These are phyloP conservation scores for Setomelanomma holmii DNA, from an alignment of 2,329 filamentous ascomycete genomes.

Conservation along the genomic window DNA sequence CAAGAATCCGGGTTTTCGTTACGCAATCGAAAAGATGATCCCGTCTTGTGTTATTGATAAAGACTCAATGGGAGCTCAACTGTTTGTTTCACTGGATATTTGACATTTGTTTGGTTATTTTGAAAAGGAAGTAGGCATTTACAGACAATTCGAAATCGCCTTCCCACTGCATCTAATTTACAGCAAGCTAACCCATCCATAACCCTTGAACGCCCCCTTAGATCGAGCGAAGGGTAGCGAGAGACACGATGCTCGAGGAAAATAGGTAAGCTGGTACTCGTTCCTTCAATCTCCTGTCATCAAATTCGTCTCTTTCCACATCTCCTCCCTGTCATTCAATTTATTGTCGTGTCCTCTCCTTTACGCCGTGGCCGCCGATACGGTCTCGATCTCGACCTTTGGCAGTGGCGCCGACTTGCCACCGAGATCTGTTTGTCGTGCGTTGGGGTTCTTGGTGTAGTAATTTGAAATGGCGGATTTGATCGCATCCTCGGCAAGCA, in stretches of 20 bases:
- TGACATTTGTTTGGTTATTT: too few species aligned
- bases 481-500: slow-evolving; percentile 92
- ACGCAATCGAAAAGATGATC: background rate
- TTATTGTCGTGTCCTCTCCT: slow-evolving; percentile 21
- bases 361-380: slow-evolving; percentile 48
- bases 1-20: background rate
- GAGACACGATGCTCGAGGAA: slow-evolving; percentile 7
- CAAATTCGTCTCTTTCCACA: background rate
- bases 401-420: slow-evolving; percentile 75
- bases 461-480: slow-evolving; percentile 91
- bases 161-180: slow-evolving; percentile 9
- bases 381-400: slow-evolving; percentile 67
- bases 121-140: slow-evolving; percentile 8
- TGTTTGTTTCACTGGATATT: too few species aligned
- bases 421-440: slow-evolving; percentile 75
- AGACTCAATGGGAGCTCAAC: too few species aligned
- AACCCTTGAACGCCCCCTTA: slow-evolving; percentile 17
- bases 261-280: background rate
- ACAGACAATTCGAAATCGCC: background rate
- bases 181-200: slow-evolving; percentile 10
- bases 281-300: background rate
- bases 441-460: slow-evolving; percentile 87
- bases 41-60: too few species aligned
- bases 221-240: too few species aligned
- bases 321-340: slow-evolving; percentile 27